phyloP scores from a whole-genome alignment of 2,329 filamentous ascomycete species.

The Beauveria varroae region DNA sequence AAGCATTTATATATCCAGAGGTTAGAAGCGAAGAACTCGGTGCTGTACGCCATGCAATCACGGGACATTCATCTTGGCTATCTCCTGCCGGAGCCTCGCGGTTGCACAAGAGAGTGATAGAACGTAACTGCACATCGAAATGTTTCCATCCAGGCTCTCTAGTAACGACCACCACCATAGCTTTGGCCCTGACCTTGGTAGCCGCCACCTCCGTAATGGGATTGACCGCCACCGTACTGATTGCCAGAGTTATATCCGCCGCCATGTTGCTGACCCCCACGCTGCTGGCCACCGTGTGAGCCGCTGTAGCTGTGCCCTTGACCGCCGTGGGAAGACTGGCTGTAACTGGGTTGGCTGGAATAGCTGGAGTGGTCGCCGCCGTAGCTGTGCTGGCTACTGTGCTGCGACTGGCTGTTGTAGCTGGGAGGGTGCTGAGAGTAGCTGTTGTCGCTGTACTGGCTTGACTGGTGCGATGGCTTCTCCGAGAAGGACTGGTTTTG shows the following conservation, averaged over 20 bases:
- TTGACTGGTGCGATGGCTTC: constrained; percentile 12
- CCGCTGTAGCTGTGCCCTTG: constrained; percentile 4
- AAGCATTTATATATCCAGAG: not conserved
- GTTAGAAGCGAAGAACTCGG: not conserved
- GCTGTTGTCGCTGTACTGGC: constrained; percentile 14
- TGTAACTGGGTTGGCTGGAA: not conserved
- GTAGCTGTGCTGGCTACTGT: not conserved
- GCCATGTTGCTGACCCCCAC: not conserved
- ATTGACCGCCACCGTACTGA: constrained; percentile 3
- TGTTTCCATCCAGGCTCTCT: not conserved
- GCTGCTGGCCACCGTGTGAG: constrained; percentile 1
- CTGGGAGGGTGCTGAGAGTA: constrained; percentile 18
- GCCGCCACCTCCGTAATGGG: constrained; percentile 6
- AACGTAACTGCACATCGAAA: not conserved
- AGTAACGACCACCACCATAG: constrained; percentile 2
- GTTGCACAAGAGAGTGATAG: not conserved
- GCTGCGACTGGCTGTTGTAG: constrained; percentile 9
- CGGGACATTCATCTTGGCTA: not conserved
- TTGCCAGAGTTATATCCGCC: constrained; percentile 2
- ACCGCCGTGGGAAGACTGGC: not conserved
- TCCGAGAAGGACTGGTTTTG: constrained; percentile 16
- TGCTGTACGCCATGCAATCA: not conserved
- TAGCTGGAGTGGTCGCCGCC: not conserved
- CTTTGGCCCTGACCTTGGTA: constrained; percentile 8
- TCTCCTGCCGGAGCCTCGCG: not conserved